Percentiles rank a stretch among this genome's conserved stretches.
Conservation (phyloP, 1,284 basidiomycete genomes). For the Cutaneotrichosporon sp. region DNA sequence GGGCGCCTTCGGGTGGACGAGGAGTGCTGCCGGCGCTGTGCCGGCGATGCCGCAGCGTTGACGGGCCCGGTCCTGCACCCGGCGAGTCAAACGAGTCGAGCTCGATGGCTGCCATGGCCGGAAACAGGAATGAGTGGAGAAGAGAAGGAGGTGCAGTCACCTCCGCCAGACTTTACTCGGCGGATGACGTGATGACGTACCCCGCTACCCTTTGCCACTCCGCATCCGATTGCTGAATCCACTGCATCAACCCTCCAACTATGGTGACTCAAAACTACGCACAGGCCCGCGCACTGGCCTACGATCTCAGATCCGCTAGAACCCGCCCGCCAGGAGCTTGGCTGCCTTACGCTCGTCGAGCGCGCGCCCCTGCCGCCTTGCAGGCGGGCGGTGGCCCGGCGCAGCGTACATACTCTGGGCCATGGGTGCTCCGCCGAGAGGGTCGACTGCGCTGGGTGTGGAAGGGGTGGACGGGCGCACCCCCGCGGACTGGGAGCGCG, state of each 20-base stretch:
- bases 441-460: conserved; percentile 13
- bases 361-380: conserved; percentile 29
- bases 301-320: conserved; percentile 28
- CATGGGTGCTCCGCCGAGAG: conserved; percentile 27
- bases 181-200: neutral
- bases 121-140: too few species aligned
- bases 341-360: conserved; percentile 51
- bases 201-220: too few species aligned
- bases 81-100: neutral
- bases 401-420: conserved; percentile 47
- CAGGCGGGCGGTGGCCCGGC: conserved; percentile 30
- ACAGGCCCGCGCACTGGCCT: neutral
- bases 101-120: neutral
- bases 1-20: neutral
- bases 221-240: too few species aligned
- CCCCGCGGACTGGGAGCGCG: conserved; percentile 10
- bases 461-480: conserved; percentile 17
- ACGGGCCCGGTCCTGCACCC: neutral
- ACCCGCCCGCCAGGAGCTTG: conserved; percentile 50
- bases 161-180: too few species aligned
- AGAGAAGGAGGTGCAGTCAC: neutral
- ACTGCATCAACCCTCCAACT: neutral
- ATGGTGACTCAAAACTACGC: neutral
- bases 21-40: neutral
- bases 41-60: neutral